Base-by-base conservation (phyloP, 2,329 filamentous ascomycete genomes). In the Sporothrix globosa region DNA sequence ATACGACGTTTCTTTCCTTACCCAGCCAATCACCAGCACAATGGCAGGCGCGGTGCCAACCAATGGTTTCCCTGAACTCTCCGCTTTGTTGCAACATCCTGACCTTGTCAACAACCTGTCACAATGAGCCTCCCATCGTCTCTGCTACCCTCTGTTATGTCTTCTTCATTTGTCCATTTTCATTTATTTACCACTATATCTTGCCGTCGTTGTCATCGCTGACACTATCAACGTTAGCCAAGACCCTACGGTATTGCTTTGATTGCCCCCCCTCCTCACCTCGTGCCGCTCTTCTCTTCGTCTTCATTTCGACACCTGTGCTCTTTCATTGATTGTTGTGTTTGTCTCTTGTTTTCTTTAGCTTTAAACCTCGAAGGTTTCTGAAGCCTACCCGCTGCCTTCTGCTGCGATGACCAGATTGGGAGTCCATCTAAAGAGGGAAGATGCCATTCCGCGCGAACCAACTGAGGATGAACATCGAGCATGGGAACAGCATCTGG, bases 191-290 rank as follows among this genome's bases (percentile, higher is more conserved):
- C 27, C 4, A 46, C 48, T 53, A n/a, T 69, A 21, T 61, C n/a
- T 44, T 52, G 66, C 66, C 66, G 50, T n/a, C 34, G n/a, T 68
- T 68, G 52, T 68, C 66, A 68, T 56, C 17, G 66, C 50, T 56
- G 52, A 46, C 21, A 68, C 39, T 27, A 54, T 39, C 67, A 58
- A 10, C 44, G 19, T 44, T 68, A 10, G 17, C 53, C 53, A 27
- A 68, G 48, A 41, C 17, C 52, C 41, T 11, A 48, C 67, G 67
- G 67, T 41, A 68, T 68, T 58, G 67, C 53, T 52, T 60, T 50
- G 5, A 60, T 68, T 60, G 41, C 9, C 41, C 41, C 13, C 39
- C 52, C 66, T 48, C n/a, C n/a, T n/a, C n/a, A 27, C 50, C 52
- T 68, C 39, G 24, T 50, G 24, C 48, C 41, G 21, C 30, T 56